phyloP scores from a whole-genome alignment of 768 basidiomycete species.

The Amanita polypyramis region DNA sequence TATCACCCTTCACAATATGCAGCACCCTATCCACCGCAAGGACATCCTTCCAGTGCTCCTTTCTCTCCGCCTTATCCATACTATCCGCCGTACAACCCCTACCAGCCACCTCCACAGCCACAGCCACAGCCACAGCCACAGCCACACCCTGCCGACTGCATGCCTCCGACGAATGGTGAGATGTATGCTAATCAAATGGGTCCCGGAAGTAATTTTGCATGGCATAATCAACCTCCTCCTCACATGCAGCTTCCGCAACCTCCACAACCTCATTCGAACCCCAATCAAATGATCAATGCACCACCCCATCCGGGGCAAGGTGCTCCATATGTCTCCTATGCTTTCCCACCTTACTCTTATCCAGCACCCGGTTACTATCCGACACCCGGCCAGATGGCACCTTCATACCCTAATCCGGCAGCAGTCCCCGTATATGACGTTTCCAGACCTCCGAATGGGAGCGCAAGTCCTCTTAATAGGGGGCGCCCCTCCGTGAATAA shows the following conservation, averaged over 20 bases:
- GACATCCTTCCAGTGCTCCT: slow-evolving; percentile 25
- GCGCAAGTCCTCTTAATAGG: slow-evolving; percentile 8
- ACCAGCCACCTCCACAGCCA: slow-evolving; percentile 23
- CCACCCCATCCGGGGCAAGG: slow-evolving; percentile 18
- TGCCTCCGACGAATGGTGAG: slow-evolving; percentile 21
- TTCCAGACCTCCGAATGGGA: slow-evolving; percentile 18
- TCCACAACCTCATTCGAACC: slow-evolving; percentile 16
- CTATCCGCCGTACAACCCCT: slow-evolving; percentile 26
- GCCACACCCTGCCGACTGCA: slow-evolving; percentile 21
- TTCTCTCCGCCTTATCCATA: slow-evolving; percentile 33
- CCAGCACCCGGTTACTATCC: slow-evolving; percentile 21
- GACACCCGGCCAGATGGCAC: slow-evolving; percentile 7
- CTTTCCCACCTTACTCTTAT: slow-evolving; percentile 14
- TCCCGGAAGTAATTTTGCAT: slow-evolving; percentile 26
- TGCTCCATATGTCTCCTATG: slow-evolving; percentile 26
- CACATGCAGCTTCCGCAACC: slow-evolving; percentile 22
- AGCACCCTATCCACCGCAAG: slow-evolving; percentile 39
- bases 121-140: slow-evolving; percentile 24
- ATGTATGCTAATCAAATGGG: slow-evolving; percentile 22
- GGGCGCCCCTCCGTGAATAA: slow-evolving; percentile 13
- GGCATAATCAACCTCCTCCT: slow-evolving; percentile 24
- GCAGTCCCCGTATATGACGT: slow-evolving; percentile 19
- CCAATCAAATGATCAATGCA: slow-evolving; percentile 12
- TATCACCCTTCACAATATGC: slow-evolving; percentile 40
- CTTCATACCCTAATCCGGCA: slow-evolving; percentile 11